Evolutionary conservation across 345 rosid genomes (phyloP).

Genomic region (Melaleuca alternifolia): DNA sequence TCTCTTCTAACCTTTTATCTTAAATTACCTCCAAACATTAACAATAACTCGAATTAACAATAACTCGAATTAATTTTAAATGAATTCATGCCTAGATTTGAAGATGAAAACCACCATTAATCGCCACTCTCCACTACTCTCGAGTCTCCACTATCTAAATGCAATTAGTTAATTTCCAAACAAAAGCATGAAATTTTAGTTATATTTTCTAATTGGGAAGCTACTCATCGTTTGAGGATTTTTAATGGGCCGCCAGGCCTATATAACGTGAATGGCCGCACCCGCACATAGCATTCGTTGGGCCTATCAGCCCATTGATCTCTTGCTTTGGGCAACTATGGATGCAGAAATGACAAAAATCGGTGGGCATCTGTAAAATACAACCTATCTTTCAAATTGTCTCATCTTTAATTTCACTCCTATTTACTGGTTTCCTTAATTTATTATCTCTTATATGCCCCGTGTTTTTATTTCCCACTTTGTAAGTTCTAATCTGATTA

Average conservation of each 20-base stretch:
- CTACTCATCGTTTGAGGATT: too few relatives aligned
- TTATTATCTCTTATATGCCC: background rate
- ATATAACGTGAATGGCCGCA: too few relatives aligned
- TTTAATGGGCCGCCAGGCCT: too few relatives aligned
- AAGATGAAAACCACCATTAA: background rate
- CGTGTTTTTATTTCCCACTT: background rate
- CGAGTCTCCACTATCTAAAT: too few relatives aligned
- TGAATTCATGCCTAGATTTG: background rate
- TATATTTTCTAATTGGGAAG: too few relatives aligned
- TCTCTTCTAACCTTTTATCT: fast-evolving
- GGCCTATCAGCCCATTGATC: too few relatives aligned
- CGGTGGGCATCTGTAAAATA: background rate
- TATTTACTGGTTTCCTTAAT: background rate
- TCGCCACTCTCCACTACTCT: background rate
- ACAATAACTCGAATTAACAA: background rate
- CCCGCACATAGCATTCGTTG: too few relatives aligned
- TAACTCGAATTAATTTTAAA: fast-evolving
- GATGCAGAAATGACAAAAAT: background rate
- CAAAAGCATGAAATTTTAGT: too few relatives aligned
- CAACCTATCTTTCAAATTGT: background rate
- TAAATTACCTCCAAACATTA: background rate
- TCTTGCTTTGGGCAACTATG: background rate
- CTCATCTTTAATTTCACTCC: background rate
- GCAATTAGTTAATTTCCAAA: too few relatives aligned
- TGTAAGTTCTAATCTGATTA: background rate